Conservation (phyloP, 257 asterid species). For the Plantago elongata region DNA sequence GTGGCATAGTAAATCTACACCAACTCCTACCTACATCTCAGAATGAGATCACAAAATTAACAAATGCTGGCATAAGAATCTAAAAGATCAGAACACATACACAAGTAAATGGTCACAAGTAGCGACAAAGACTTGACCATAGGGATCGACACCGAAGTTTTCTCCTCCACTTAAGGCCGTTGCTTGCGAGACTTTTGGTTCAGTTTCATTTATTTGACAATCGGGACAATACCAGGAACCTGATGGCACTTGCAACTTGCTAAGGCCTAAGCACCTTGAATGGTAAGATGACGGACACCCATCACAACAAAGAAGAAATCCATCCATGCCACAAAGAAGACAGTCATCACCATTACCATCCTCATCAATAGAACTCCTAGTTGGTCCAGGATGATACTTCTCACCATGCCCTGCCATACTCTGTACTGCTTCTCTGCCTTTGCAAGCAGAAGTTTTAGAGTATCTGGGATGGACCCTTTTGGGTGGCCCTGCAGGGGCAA, state of each 20-base stretch:
- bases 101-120: slow-evolving; percentile 76
- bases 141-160: slow-evolving; percentile 58
- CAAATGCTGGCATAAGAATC: slow-evolving; percentile 16
- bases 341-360: slow-evolving; percentile 86
- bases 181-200: slow-evolving; percentile 43
- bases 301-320: slow-evolving; percentile 75
- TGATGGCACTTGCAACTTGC: slow-evolving; percentile 56
- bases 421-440: slow-evolving; percentile 36
- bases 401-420: slow-evolving; percentile 35
- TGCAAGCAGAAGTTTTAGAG: slow-evolving; percentile 50
- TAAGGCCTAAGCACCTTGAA: slow-evolving; percentile 76
- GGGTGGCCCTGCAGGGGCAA: slow-evolving; percentile 39
- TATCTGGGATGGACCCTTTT: slow-evolving; percentile 64
- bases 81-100: slow-evolving; percentile 44
- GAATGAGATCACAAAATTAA: slow-evolving; percentile 9
- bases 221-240: slow-evolving; percentile 90
- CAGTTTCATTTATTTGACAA: slow-evolving; percentile 50
- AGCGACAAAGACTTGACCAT: slow-evolving; percentile 57
- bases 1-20: slow-evolving; percentile 12
- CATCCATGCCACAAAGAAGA: slow-evolving; percentile 90
- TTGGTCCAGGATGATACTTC: slow-evolving; percentile 26
- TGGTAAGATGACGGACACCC: slow-evolving; percentile 86
- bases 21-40: slow-evolving; percentile 15
- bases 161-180: slow-evolving; percentile 57
- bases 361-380: slow-evolving; percentile 39